Evolutionary conservation across 768 basidiomycete genomes (phyloP), one percentile per base, ranked within the genome.

Genomic region (Leccinum variicolor): DNA sequence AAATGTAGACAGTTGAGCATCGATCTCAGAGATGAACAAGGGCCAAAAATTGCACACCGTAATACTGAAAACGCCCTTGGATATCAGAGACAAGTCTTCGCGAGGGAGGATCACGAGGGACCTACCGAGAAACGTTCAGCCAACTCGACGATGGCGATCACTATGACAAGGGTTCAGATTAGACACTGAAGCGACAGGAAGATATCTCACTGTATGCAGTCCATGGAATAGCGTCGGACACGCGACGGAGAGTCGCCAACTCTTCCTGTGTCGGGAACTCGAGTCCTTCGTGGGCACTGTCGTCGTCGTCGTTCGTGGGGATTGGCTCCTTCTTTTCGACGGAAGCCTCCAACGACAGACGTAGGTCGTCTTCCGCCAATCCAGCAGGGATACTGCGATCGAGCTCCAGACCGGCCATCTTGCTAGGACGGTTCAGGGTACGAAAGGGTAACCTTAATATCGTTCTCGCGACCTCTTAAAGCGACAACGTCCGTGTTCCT

Each of bases 51-150:
- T 19, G 6, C 56, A 58, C 80, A 82, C 66, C 83, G 79, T 67
- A 84, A 75, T 51, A 84, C 82, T 59, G 34, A 33, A 14, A n/a
- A 51, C 11, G 36, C 31, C 25, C 56, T 21, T 26, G 4, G 29
- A 63, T 10, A 57, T 45, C 45, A 10, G 19, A 50, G 13, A 48
- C 15, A 9, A 9, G 6, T 9, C 8, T 34, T n/a, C 17, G 34
- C 26, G 6, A 53, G 10, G 23, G 3, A n/a, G 2, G 1, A 25
- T 52, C 6, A 28, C 4, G 25, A 23, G 49, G 19, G 10, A 68
- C 79, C 50, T 60, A 84, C 82, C 41, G 88, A 89, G 72, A 90
- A 90, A 14, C 89, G 84, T 66, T 90, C 89, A 4, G 85, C 86
- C 43, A 88, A 70, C 68, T 90, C 87, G 29, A 88, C 77, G 31